Percentiles rank a stretch among this genome's conserved stretches.
Evolutionary conservation across 1,139 yeast genomes (phyloP).

Genomic region (Groenewaldozyma auringiensis): DNA sequence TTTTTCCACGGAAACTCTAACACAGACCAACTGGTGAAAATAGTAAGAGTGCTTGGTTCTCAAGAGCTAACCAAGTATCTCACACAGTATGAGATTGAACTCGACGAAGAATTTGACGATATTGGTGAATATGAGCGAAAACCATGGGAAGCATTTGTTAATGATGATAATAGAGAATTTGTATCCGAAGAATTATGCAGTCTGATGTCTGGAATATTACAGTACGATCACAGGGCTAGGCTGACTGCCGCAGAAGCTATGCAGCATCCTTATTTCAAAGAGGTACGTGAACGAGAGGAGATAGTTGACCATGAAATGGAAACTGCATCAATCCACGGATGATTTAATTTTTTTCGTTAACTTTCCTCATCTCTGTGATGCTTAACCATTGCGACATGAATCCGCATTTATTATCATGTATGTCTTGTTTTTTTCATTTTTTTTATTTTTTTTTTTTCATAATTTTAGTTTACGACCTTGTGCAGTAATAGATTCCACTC

Average conservation of each 20-base stretch:
- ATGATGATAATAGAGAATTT: constrained; percentile 58
- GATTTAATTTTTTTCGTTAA: neutral
- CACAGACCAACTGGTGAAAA: constrained; percentile 87
- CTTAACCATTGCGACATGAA: no score
- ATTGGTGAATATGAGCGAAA: constrained; percentile 62
- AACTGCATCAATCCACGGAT: neutral
- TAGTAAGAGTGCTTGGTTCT: constrained; percentile 83
- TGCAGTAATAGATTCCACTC: constrained; percentile 4
- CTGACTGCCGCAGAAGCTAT: constrained; percentile 89
- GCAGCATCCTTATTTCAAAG: constrained; percentile 62
- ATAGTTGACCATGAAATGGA: constrained; percentile 2
- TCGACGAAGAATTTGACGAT: constrained; percentile 77
- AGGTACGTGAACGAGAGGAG: constrained; percentile 17
- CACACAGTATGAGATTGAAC: constrained; percentile 59
- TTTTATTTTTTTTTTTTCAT: neutral
- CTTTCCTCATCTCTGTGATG: neutral
- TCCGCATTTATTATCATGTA: no score
- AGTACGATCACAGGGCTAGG: constrained; percentile 84
- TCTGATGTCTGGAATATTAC: constrained; percentile 64
- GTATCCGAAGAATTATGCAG: constrained; percentile 65
- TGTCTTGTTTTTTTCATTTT: neutral
- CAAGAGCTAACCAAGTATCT: constrained; percentile 66
- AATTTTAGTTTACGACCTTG: neutral
- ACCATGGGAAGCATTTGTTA: constrained; percentile 77
- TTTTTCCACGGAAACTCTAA: constrained; percentile 93